Percentiles rank a stretch among this genome's conserved stretches.
phyloP scores from a whole-genome alignment of 1,284 basidiomycete species.

The Meripilus lineatus region DNA sequence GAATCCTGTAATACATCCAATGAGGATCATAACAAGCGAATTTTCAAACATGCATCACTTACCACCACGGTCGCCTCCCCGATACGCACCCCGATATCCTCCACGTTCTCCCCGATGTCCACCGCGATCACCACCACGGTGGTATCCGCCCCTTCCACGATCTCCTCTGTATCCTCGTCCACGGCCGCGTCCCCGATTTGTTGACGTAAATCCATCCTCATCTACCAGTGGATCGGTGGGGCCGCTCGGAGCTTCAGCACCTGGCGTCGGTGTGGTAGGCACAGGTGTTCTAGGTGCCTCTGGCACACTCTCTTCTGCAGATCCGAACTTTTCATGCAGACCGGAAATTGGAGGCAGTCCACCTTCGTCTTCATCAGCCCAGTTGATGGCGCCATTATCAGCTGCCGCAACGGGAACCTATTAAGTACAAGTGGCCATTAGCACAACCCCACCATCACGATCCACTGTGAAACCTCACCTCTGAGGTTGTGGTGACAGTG shows the following conservation, averaged over 20 bases:
- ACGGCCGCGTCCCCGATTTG: slow-evolving; percentile 30
- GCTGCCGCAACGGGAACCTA: slow-evolving; percentile 37
- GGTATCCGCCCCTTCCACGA: slow-evolving; percentile 33
- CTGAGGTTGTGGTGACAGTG: slow-evolving; percentile 20
- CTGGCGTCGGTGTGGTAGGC: slow-evolving; percentile 14
- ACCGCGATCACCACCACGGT: slow-evolving; percentile 30
- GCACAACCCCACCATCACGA: slow-evolving; percentile 3
- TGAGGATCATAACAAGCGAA: slow-evolving; percentile 2
- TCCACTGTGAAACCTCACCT: slow-evolving; percentile 17
- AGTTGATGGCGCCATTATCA: slow-evolving; percentile 36
- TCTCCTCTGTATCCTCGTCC: slow-evolving; percentile 25
- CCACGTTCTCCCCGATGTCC: slow-evolving; percentile 34
- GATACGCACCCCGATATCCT: slow-evolving; percentile 28
- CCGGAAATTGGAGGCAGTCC: slow-evolving; percentile 36
- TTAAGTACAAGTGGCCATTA: slow-evolving; percentile 1
- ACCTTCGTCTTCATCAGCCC: slow-evolving; percentile 45
- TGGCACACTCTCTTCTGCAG: slow-evolving; percentile 27
- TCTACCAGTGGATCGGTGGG: slow-evolving; percentile 29
- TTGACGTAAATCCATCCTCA: slow-evolving; percentile 60
- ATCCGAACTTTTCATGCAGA: slow-evolving; percentile 38
- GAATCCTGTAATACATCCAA: slow-evolving; percentile 11
- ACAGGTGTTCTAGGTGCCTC: slow-evolving; percentile 43
- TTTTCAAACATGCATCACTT: not conserved
- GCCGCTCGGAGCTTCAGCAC: slow-evolving; percentile 19
- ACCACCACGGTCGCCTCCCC: slow-evolving; percentile 34